phyloP scores from a whole-genome alignment of 2,329 filamentous ascomycete species.

The Apiospora arundinis region DNA sequence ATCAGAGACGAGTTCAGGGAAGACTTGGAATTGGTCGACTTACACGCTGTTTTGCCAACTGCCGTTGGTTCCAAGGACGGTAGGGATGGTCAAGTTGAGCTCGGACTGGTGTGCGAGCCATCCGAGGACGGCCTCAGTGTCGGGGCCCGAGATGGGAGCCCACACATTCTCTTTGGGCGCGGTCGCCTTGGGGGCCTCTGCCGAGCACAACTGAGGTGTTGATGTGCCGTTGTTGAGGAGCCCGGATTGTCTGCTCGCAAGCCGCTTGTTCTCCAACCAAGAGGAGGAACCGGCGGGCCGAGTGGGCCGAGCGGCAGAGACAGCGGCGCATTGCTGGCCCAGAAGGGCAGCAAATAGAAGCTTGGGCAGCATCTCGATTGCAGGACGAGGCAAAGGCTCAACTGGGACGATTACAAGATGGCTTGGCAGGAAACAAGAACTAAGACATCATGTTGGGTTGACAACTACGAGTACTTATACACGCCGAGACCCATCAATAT shows the following conservation, averaged over 20 bases:
- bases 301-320: neutral
- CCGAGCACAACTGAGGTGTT: neutral
- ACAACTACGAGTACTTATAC: neutral
- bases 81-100: constrained; percentile 44
- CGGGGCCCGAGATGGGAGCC: constrained; percentile 41
- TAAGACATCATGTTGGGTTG: neutral
- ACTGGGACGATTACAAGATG: neutral
- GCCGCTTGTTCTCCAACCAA: constrained; percentile 2
- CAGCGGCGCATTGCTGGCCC: neutral
- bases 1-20: neutral
- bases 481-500: too few species aligned
- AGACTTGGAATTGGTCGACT: constrained; percentile 19
- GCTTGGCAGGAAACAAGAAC: neutral
- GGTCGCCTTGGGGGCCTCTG: neutral
- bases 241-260: neutral
- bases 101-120: constrained; percentile 48
- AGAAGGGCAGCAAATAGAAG: neutral
- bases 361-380: neutral
- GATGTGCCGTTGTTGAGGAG: neutral
- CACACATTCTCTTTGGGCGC: constrained; percentile 25
- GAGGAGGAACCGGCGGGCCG: neutral
- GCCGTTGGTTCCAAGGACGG: constrained; percentile 38
- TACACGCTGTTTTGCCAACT: constrained; percentile 46
- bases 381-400: neutral
- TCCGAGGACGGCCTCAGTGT: constrained; percentile 45